phyloP scores from a whole-genome alignment of 352 stramenopile species.

The Phytopythium chamaehyphon region DNA sequence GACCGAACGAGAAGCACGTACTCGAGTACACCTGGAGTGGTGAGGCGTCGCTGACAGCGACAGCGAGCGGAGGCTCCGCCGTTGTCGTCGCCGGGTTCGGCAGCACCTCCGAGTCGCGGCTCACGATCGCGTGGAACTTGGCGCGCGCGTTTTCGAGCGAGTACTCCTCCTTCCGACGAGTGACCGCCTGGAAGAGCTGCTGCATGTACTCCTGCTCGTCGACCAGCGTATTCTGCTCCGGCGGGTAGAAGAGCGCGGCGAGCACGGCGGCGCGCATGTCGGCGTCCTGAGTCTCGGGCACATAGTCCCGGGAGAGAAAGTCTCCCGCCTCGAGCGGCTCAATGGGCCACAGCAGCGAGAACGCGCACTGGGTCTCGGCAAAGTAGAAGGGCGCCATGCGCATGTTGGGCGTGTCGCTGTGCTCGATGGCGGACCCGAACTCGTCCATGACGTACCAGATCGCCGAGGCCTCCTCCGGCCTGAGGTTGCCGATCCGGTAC shows the following conservation, averaged over 20 bases:
- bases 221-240: conserved; percentile 12
- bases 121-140: conserved; percentile 37
- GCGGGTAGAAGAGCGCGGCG: conserved; percentile 37
- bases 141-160: conserved; percentile 25
- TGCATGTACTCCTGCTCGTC: conserved; percentile 21
- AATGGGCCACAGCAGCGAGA: conserved; percentile 46
- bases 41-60: conserved; percentile 14
- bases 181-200: conserved; percentile 22
- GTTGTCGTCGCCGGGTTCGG: conserved; percentile 23
- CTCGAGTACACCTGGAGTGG: conserved; percentile 32
- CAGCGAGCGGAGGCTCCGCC: conserved; percentile 18
- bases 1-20: conserved; percentile 2
- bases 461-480: conserved; percentile 31
- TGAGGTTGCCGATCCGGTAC: conserved; percentile 39
- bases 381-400: conserved; percentile 55
- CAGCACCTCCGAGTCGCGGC: conserved; percentile 29
- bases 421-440: conserved; percentile 49
- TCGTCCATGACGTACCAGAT: conserved; percentile 67
- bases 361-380: conserved; percentile 30
- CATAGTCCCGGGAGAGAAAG: conserved; percentile 45
- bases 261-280: conserved; percentile 35
- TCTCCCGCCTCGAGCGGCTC: conserved; percentile 34
- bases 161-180: conserved; percentile 23
- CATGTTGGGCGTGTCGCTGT: conserved; percentile 35
- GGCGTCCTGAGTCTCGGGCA: conserved; percentile 23